Evolutionary conservation across 2,329 filamentous ascomycete genomes (phyloP), one percentile per base, ranked within the genome.

Genomic region (Botrytis porri): DNA sequence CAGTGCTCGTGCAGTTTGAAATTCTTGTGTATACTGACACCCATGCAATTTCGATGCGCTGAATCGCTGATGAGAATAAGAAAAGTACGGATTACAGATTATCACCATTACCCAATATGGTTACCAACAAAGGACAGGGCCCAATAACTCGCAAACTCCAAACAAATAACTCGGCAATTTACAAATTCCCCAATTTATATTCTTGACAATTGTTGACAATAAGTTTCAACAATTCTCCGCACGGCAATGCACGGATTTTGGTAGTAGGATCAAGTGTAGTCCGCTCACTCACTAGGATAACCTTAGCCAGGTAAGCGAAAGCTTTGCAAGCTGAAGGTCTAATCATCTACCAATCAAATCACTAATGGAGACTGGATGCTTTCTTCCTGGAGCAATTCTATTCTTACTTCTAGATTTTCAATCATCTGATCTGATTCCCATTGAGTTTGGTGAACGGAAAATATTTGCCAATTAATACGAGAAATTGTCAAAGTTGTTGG

Each of bases 291-390:
- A 45, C 54, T 35, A 62, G 29, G 54, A n/a, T 16, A n/a, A n/a
- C n/a, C n/a, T n/a, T n/a, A n/a, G 48, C 48, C 12, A n/a, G 48
- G 25, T 43, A 71, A 51, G 43, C 39, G 51, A 59, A 39, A 29
- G 18, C 54, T 60, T 69, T 39, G 51, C 22, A 64, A 64, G 59
- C 43, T 54, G 69, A 64, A 65, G 59, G 35, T 65, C 69, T 71
- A 45, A 64, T 65, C 69, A 64, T 63, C 10, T 45, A 51, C 45
- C 43, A 61, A 35, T 35, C 25, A 45, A 32, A 32, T 51, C 7
- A 32, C 6, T 6, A 7, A 65, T 45, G 14, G 3, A 35, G 41
- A 20, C 57, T 63, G 25, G 48, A 57, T 65, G 18, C 41, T 57
- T 51, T 48, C 43, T 39, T 51, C 29, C n/a, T 71, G 32, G n/a